Conservation (phyloP, 2,329 filamentous ascomycete species). For the Fragosphaeria purpurea region DNA sequence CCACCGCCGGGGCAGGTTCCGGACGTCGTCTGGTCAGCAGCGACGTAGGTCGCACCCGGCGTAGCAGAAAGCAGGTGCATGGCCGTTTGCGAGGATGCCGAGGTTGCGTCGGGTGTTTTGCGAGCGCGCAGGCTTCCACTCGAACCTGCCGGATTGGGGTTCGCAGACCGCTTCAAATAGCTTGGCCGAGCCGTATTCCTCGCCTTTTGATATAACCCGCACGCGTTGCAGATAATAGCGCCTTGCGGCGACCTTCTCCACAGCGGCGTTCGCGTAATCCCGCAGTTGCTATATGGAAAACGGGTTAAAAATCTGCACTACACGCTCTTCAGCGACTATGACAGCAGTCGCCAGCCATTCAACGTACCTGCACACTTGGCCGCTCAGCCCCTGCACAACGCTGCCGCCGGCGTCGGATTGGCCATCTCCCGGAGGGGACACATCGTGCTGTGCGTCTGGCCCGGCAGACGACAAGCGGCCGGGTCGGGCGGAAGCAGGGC, state of each 20-base stretch:
- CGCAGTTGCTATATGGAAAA: slow-evolving; percentile 65
- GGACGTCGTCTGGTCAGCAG: slow-evolving; percentile 61
- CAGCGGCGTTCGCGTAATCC: slow-evolving; percentile 83
- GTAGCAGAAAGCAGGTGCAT: slow-evolving; percentile 30
- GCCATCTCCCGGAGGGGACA: slow-evolving; percentile 2
- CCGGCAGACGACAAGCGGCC: not conserved
- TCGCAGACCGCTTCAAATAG: slow-evolving; percentile 70
- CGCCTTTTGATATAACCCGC: slow-evolving; percentile 87
- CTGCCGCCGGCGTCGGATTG: slow-evolving; percentile 10
- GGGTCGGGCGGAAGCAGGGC: not conserved
- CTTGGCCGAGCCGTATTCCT: slow-evolving; percentile 85
- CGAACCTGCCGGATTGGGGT: slow-evolving; percentile 27
- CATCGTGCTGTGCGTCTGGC: slow-evolving; percentile 5
- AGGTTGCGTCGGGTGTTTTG: slow-evolving; percentile 28
- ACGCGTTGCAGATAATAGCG: slow-evolving; percentile 95
- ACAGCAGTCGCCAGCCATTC: too few relatives aligned
- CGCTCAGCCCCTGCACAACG: slow-evolving; percentile 32
- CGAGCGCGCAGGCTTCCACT: slow-evolving; percentile 25
- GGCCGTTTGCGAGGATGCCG: slow-evolving; percentile 27
- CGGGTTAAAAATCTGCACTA: not conserved
- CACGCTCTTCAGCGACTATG: not conserved
- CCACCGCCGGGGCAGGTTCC: slow-evolving; percentile 96
- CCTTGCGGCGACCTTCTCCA: slow-evolving; percentile 92
- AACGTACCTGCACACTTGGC: slow-evolving; percentile 61
- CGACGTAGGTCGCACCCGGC: slow-evolving; percentile 59